Conservation (phyloP, 106 monocot genomes). For the Gastrodia elata region DNA sequence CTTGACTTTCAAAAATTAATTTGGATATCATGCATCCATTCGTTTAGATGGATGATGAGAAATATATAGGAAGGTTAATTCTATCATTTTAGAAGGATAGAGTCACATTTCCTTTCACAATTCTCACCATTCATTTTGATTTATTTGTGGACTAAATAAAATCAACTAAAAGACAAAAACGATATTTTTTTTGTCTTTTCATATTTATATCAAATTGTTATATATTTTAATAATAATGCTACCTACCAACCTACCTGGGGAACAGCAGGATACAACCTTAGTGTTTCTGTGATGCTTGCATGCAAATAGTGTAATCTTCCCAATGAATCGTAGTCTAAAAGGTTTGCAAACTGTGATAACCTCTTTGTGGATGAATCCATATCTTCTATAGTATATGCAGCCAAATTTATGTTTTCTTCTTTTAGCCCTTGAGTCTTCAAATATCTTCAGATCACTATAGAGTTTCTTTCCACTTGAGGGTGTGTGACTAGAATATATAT, state of each 20-base stretch:
- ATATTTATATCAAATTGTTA: no score
- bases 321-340: constrained; percentile 62
- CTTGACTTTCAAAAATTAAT: no score
- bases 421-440: constrained; percentile 48
- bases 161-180: no score
- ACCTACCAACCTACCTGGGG: constrained; percentile 50
- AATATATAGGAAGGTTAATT: no score
- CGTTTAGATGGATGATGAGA: no score
- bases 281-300: constrained; percentile 68
- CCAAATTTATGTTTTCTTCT: constrained; percentile 33
- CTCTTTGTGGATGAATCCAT: constrained; percentile 28
- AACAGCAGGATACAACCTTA: constrained; percentile 86
- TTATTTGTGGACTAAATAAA: no score
- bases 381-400: constrained; percentile 5
- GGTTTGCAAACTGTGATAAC: constrained; percentile 42
- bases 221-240: no score
- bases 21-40: no score
- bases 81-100: no score
- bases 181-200: no score
- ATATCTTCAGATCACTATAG: constrained; percentile 45
- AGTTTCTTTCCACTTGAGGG: constrained; percentile 39
- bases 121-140: no score
- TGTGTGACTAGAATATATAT: constrained; percentile 70
- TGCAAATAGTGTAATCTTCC: constrained; percentile 78
- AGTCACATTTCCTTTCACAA: no score